These are phyloP conservation scores for Moesziomyces aphidis DNA, from an alignment of 1,284 basidiomycete species.

Conservation along the genomic window DNA sequence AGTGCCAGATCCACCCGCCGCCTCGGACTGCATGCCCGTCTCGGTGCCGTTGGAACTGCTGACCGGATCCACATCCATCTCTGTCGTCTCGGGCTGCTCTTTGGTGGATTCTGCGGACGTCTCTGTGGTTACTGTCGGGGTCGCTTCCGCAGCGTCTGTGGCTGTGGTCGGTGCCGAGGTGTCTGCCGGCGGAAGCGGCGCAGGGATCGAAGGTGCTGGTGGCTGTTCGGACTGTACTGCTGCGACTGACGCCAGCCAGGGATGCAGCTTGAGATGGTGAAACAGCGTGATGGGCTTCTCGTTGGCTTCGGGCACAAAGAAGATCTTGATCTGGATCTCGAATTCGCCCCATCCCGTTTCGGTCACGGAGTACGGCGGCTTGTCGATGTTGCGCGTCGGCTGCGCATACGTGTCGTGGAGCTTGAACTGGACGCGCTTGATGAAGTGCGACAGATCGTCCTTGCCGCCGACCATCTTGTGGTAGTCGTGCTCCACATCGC, in stretches of 20 bases:
- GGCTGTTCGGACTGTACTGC: slow-evolving; percentile 74
- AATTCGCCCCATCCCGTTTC: slow-evolving; percentile 99
- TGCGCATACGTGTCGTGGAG: slow-evolving; percentile 96
- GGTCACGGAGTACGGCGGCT: slow-evolving; percentile 90
- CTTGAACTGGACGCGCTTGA: slow-evolving; percentile 94
- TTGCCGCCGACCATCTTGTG: slow-evolving; percentile 66
- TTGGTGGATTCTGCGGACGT: slow-evolving; percentile 6
- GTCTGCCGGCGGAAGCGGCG: slow-evolving; percentile 37
- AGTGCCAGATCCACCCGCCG: not conserved
- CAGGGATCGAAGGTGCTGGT: slow-evolving; percentile 22
- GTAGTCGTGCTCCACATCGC: slow-evolving; percentile 61
- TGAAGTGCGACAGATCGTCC: slow-evolving; percentile 66
- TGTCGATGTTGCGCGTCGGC: slow-evolving; percentile 88
- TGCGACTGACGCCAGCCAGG: slow-evolving; percentile 78
- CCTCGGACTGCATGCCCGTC: not conserved
- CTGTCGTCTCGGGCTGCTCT: slow-evolving; percentile 5
- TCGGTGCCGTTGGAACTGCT: slow-evolving; percentile 8
- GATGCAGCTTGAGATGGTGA: slow-evolving; percentile 96
- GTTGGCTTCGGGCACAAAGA: slow-evolving; percentile 88
- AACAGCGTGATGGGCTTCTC: slow-evolving; percentile 89
- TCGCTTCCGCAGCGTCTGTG: not conserved
- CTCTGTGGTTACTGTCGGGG: not conserved
- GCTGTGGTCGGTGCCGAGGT: slow-evolving; percentile 22
- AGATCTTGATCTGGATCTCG: slow-evolving; percentile 92
- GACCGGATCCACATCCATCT: slow-evolving; percentile 34